A percentile compares a stretch with the other conserved stretches of the same genome.
Evolutionary conservation across 1,284 basidiomycete species (phyloP).

Genomic region (Gastroboletus turbinatus): DNA sequence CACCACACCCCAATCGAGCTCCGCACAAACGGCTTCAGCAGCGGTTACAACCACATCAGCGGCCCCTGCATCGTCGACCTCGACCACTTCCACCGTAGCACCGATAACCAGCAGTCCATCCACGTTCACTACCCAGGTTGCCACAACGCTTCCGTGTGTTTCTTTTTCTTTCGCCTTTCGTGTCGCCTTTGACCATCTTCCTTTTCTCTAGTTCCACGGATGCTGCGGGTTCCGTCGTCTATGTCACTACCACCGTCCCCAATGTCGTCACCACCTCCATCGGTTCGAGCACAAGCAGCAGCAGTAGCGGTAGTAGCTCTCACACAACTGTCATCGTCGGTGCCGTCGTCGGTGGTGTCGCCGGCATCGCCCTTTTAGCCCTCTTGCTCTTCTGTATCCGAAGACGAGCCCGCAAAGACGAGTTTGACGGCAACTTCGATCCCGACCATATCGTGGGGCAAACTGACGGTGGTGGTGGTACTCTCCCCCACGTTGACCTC

Average conservation of each 20-base stretch:
- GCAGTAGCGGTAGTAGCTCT: neutral
- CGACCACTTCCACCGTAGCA: neutral
- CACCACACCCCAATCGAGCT: neutral
- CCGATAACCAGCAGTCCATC: neutral
- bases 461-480: slow-evolving; percentile 14
- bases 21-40: slow-evolving; percentile 3
- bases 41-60: neutral
- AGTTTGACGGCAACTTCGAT: slow-evolving; percentile 54
- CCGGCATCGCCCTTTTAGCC: slow-evolving; percentile 15
- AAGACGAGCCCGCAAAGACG: slow-evolving; percentile 24
- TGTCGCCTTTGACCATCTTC: neutral
- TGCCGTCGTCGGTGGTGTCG: slow-evolving; percentile 31
- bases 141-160: slow-evolving; percentile 21
- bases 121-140: slow-evolving; percentile 13
- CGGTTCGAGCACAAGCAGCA: neutral
- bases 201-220: slow-evolving; percentile 23
- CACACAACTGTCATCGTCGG: slow-evolving; percentile 28
- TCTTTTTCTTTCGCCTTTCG: neutral
- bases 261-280: slow-evolving; percentile 12
- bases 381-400: slow-evolving; percentile 29
- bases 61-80: neutral
- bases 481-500: slow-evolving; percentile 40
- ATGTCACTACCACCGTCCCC: slow-evolving; percentile 21
- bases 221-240: slow-evolving; percentile 19
- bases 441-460: slow-evolving; percentile 42